A percentile compares a stretch with the other conserved stretches of the same genome.
These are phyloP conservation scores for Porcisia deanei DNA, from an alignment of 208 protist genomes.

Conservation along the genomic window DNA sequence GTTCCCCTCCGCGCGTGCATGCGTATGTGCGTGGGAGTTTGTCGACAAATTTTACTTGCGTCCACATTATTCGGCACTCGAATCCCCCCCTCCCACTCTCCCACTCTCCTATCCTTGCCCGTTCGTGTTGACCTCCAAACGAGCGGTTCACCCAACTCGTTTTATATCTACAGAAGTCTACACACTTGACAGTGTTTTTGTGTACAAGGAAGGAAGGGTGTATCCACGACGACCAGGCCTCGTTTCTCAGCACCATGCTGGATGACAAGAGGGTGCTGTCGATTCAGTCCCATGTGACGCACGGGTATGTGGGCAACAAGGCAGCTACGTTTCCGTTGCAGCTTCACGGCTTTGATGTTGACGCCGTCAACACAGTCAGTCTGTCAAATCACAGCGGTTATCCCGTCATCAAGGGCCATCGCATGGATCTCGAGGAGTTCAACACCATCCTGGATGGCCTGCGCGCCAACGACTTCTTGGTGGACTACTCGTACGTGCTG, in stretches of 20 bases:
- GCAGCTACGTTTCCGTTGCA: slow-evolving; percentile 94
- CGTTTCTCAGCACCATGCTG: slow-evolving; percentile 13
- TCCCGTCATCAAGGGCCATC: slow-evolving; percentile 85
- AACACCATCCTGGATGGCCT: slow-evolving; percentile 82
- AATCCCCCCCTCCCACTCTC: no score
- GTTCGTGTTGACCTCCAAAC: not conserved
- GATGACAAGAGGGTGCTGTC: slow-evolving; percentile 83
- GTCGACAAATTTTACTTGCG: no score
- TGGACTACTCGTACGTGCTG: slow-evolving; percentile 87
- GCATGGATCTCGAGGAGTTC: slow-evolving; percentile 83
- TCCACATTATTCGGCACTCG: no score
- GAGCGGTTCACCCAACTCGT: no score
- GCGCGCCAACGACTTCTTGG: slow-evolving; percentile 81
- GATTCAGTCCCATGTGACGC: slow-evolving; percentile 95
- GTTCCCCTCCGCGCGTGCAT: no score
- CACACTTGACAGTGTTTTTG: no score
- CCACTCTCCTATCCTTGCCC: not conserved
- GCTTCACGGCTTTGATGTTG: slow-evolving; percentile 94
- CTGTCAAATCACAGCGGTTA: slow-evolving; percentile 96
- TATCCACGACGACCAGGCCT: no score
- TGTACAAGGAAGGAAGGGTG: no score
- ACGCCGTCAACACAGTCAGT: slow-evolving; percentile 95
- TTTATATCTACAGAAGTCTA: no score
- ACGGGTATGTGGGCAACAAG: slow-evolving; percentile 97
- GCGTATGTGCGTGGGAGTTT: no score